Evolutionary conservation across 2,329 filamentous ascomycete species (phyloP), one percentile per base, ranked within the genome.

Genomic region (Epichloe coenophiala): DNA sequence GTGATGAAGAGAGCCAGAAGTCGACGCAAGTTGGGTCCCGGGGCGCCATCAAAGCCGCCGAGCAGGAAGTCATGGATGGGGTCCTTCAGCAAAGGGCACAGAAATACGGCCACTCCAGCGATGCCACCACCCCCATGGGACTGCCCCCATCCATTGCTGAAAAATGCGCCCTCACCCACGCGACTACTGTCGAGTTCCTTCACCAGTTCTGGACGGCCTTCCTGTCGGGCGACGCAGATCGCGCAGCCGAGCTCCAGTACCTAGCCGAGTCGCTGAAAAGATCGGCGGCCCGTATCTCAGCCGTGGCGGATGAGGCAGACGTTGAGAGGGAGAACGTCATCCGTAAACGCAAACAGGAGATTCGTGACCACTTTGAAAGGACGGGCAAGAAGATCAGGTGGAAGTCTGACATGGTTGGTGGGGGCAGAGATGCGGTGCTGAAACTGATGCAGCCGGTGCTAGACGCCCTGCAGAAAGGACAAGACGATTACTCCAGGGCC

Each of bases 201-300:
- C 87, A 91, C 59, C 94, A 97, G 65, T 98, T 98, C 71, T 98
- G 91, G 91, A 78, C 80, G 35, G 82, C 90, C 0, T 98, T 95
- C 61, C 75, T 95, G 27, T 96, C 90, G 0, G 91, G 90, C 13
- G 88, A 96, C 61, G 71, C 86, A 1, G 83, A 88, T 53, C 83
- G 88, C 36, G 87, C 88, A 0, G 75, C 76, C 41, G 91, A 98
- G 67, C 75, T 96, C 13, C 81, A 83, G 6, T 88, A 86, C 54
- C 76, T 96, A 45, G 82, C 86, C 6, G 87, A 95, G 63, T 91
- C 89, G 9, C 74, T 98, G 13, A 78, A 80, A 53, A 80, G 84
- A 53, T 91, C 88, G 0, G 73, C 83, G 51, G 79, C 84, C 53
- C 81, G 93, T 27, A 91, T 97, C 64, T 78, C 85, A 51, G 82